Evolutionary conservation across 192 early-diverging fungal genomes (phyloP).

Genomic region (Pilaira anomala): DNA sequence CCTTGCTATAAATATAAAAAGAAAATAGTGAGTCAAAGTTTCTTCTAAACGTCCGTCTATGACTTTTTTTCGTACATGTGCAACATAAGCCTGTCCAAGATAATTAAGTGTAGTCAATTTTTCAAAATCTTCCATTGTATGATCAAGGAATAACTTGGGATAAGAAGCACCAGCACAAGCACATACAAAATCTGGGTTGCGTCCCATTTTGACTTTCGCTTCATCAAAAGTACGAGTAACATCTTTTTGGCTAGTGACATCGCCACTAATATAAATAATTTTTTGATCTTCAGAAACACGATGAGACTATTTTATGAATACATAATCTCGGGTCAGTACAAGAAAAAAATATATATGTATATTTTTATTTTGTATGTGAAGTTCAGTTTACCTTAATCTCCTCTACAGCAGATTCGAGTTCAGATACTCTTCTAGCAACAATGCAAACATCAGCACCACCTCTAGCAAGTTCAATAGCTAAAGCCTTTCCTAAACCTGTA

Average conservation of each 20-base stretch:
- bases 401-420: slow-evolving; percentile 51
- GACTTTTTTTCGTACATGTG: slow-evolving; percentile 48
- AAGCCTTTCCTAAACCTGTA: slow-evolving; percentile 63
- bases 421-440: slow-evolving; percentile 48
- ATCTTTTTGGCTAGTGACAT: slow-evolving; percentile 53
- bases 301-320: not conserved
- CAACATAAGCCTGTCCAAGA: slow-evolving; percentile 59
- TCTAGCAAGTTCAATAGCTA: slow-evolving; percentile 62
- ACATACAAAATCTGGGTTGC: slow-evolving; percentile 54
- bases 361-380: not conserved
- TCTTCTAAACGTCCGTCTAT: not conserved
- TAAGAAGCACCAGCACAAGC: slow-evolving; percentile 52
- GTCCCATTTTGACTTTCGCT: slow-evolving; percentile 47
- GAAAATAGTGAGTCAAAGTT: no score
- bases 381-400: slow-evolving; percentile 50
- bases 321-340: not conserved
- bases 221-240: slow-evolving; percentile 54
- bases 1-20: slow-evolving; percentile 42
- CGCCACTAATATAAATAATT: slow-evolving; percentile 57
- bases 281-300: slow-evolving; percentile 30
- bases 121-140: slow-evolving; percentile 52
- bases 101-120: slow-evolving; percentile 64
- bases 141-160: slow-evolving; percentile 69
- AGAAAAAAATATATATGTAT: not conserved
- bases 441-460: slow-evolving; percentile 71